Evolutionary conservation across 208 protist genomes (phyloP).

Genomic region (Wallacemonas sp.): DNA sequence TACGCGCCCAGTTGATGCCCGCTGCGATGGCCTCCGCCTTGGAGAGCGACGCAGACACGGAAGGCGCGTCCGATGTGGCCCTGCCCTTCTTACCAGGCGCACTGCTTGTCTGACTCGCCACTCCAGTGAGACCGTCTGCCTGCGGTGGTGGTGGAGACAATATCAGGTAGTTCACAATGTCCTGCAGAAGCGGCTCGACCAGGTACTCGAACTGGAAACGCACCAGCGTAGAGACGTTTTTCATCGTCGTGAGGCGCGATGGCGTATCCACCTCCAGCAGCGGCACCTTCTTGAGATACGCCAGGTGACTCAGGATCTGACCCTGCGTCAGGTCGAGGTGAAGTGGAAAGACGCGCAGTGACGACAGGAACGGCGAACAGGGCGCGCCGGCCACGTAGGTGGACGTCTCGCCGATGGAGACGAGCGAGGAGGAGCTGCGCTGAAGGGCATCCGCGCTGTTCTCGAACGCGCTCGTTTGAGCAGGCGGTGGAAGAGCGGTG

Average conservation of each 20-base stretch:
- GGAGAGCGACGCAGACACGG: not conserved
- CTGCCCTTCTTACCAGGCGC: no score
- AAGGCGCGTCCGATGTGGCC: no score
- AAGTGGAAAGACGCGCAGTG: not conserved
- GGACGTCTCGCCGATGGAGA: not conserved
- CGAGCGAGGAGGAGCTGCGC: no score
- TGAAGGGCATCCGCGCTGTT: no score
- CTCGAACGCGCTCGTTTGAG: no score
- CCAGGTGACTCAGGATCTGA: not conserved
- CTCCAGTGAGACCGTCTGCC: no score
- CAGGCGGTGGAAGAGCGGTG: no score
- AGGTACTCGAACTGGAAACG: conserved; percentile 15
- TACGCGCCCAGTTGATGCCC: not conserved
- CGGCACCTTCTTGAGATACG: not conserved
- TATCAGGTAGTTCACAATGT: conserved; percentile 5
- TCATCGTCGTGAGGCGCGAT: not conserved
- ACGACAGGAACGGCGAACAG: not conserved
- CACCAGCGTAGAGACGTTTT: not conserved
- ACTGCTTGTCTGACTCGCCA: no score
- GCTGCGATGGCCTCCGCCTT: not conserved
- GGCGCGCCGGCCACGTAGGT: not conserved
- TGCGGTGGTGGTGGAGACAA: no score
- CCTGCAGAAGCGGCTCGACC: conserved; percentile 5
- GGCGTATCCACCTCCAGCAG: not conserved
- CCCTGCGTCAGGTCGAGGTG: conserved; percentile 1